These are phyloP conservation scores for Paradendryphiella salina DNA, from an alignment of 2,329 filamentous ascomycete species.

Conservation along the genomic window DNA sequence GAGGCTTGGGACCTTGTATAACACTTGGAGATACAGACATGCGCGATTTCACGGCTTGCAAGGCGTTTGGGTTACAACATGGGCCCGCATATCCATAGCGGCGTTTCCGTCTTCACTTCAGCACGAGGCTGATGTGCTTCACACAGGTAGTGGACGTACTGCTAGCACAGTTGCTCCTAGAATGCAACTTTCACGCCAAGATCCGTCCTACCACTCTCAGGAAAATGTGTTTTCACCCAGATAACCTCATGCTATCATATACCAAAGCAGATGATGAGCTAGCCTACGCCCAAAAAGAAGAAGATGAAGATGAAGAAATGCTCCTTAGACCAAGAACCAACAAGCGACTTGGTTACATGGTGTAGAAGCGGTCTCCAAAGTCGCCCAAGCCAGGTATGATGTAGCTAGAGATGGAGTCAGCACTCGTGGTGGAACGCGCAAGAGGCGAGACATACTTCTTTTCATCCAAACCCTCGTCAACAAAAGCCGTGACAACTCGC, in stretches of 20 bases:
- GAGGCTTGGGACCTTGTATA: constrained; percentile 17
- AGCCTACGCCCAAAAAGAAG: constrained; percentile 10
- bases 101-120: constrained; percentile 3
- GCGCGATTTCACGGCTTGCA: constrained; percentile 17
- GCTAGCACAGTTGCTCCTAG: not conserved
- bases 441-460: constrained; percentile 74
- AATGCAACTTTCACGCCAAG: not conserved
- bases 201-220: not conserved
- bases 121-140: constrained; percentile 1
- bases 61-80: constrained; percentile 33
- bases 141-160: constrained; percentile 1
- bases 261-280: constrained; percentile 10
- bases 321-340: constrained; percentile 4
- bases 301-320: too few relatives aligned
- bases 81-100: constrained; percentile 16
- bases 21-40: constrained; percentile 14
- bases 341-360: constrained; percentile 60
- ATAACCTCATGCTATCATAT: constrained; percentile 7
- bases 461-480: constrained; percentile 93
- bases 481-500: constrained; percentile 91
- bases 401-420: constrained; percentile 63
- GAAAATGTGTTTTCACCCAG: not conserved
- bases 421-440: not conserved
- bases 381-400: constrained; percentile 93
- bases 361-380: constrained; percentile 96